These are phyloP conservation scores for Stentor coeruleus DNA, from an alignment of 73 alveolate genomes.

Conservation along the genomic window DNA sequence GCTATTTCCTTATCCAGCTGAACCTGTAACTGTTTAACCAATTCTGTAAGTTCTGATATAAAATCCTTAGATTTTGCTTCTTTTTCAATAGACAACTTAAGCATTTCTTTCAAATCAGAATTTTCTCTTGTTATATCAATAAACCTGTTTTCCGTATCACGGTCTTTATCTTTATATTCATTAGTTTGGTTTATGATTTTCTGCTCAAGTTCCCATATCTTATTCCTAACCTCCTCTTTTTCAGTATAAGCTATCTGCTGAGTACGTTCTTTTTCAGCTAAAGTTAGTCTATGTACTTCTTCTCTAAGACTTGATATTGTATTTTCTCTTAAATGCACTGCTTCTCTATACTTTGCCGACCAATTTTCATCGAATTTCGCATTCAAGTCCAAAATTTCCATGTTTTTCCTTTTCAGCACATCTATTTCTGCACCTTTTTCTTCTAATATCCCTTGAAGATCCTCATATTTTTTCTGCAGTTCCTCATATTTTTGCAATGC, in stretches of 20 bases:
- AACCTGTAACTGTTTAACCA: not conserved
- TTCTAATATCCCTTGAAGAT: not conserved
- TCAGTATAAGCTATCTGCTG: not conserved
- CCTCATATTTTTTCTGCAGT: constrained; percentile 15
- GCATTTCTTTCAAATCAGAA: constrained; percentile 43
- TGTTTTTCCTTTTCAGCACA: not conserved
- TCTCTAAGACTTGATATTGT: not conserved
- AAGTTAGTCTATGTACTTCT: not conserved
- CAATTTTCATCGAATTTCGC: constrained; percentile 26
- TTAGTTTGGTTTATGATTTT: not conserved
- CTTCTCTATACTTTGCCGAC: not conserved
- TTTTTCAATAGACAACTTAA: constrained; percentile 39
- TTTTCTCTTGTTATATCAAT: not conserved
- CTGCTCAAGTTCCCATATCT: constrained; percentile 9
- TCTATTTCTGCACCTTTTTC: not conserved
- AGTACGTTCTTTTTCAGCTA: not conserved
- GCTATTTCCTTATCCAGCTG: constrained; percentile 41
- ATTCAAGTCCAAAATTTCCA: constrained; percentile 16
- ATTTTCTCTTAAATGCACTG: not conserved
- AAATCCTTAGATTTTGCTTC: constrained; percentile 41
- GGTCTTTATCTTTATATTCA: not conserved
- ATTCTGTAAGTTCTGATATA: constrained; percentile 43
- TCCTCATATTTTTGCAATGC: constrained; percentile 10
- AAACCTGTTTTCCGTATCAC: not conserved
- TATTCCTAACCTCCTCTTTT: constrained; percentile 12